Percentiles rank a stretch among this genome's conserved stretches.
Evolutionary conservation across 2,329 filamentous ascomycete genomes (phyloP).

Genomic region (Endoconidiophora laricicola): DNA sequence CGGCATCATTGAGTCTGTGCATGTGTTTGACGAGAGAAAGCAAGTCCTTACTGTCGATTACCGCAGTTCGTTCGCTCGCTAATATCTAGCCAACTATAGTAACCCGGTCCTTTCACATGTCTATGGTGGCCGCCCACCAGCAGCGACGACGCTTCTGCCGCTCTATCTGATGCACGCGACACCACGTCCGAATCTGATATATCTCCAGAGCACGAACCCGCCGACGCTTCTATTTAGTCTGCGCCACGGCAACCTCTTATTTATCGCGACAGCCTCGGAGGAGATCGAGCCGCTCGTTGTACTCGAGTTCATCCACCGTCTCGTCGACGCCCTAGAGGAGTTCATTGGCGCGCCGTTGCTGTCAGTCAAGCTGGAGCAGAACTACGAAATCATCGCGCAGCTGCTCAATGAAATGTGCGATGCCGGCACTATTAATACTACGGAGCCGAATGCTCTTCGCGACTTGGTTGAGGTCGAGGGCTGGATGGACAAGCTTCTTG

Average conservation of each 20-base stretch:
- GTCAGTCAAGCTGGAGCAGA: slow-evolving; percentile 70
- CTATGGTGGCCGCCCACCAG: slow-evolving; percentile 68
- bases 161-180: slow-evolving; percentile 70
- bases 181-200: slow-evolving; percentile 73
- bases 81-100: slow-evolving; percentile 29
- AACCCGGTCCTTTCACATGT: slow-evolving; percentile 73
- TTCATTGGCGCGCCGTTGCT: slow-evolving; percentile 80
- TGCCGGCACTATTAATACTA: slow-evolving; percentile 72
- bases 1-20: slow-evolving; percentile 82
- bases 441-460: slow-evolving; percentile 79
- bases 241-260: slow-evolving; percentile 70
- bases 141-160: slow-evolving; percentile 59
- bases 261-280: slow-evolving; percentile 66
- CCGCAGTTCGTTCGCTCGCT: neutral
- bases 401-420: slow-evolving; percentile 93
- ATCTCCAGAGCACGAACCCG: slow-evolving; percentile 65
- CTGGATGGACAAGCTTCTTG: slow-evolving; percentile 74
- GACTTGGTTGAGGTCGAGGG: slow-evolving; percentile 87
- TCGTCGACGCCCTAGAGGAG: slow-evolving; percentile 84
- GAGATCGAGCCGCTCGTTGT: slow-evolving; percentile 82
- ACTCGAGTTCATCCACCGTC: slow-evolving; percentile 85
- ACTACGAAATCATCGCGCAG: slow-evolving; percentile 88
- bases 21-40: slow-evolving; percentile 95
- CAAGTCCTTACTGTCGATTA: slow-evolving; percentile 25
- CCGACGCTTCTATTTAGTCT: slow-evolving; percentile 81